Conservation (phyloP, 495 filamentous ascomycete genomes). For the Tuber calosporum region DNA sequence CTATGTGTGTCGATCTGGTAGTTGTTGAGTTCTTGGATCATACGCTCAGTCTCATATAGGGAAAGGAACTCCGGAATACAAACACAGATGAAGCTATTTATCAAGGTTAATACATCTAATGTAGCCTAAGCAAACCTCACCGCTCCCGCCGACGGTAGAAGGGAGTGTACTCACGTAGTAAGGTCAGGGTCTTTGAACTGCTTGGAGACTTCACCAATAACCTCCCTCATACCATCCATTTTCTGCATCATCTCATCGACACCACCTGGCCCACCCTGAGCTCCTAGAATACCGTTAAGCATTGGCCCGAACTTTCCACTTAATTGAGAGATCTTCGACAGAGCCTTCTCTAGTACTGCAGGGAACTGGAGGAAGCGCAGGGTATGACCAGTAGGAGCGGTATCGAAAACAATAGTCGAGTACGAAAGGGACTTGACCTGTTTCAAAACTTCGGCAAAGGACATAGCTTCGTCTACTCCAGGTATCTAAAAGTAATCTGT, state of each 20-base stretch:
- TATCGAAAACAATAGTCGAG: conserved; percentile 98
- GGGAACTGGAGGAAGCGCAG: conserved; percentile 98
- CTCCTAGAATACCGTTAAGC: conserved; percentile 83
- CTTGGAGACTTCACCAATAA: conserved; percentile 90
- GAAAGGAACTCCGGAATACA: conserved; percentile 97
- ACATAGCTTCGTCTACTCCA: conserved; percentile 99
- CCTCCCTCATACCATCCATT: conserved; percentile 84
- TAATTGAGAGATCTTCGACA: conserved; percentile 91
- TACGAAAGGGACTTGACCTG: conserved; percentile 99
- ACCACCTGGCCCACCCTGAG: conserved; percentile 67
- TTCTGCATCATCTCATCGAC: conserved; percentile 86
- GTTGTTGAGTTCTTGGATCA: conserved; percentile 94
- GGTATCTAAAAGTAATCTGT: conserved; percentile 61
- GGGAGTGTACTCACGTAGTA: conserved; percentile 54
- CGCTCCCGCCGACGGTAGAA: not conserved
- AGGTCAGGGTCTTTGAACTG: conserved; percentile 96
- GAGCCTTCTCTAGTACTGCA: conserved; percentile 93
- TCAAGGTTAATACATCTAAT: not conserved
- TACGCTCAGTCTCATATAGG: conserved; percentile 96
- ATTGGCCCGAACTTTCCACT: conserved; percentile 92
- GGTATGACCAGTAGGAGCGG: conserved; percentile 96
- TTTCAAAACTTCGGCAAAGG: conserved; percentile 96
- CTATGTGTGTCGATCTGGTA: conserved; percentile 94
- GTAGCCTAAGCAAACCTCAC: too few species aligned
- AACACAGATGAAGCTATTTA: conserved; percentile 73